phyloP scores from a whole-genome alignment of 257 asterid species.

The Ajuga chamaepitys region DNA sequence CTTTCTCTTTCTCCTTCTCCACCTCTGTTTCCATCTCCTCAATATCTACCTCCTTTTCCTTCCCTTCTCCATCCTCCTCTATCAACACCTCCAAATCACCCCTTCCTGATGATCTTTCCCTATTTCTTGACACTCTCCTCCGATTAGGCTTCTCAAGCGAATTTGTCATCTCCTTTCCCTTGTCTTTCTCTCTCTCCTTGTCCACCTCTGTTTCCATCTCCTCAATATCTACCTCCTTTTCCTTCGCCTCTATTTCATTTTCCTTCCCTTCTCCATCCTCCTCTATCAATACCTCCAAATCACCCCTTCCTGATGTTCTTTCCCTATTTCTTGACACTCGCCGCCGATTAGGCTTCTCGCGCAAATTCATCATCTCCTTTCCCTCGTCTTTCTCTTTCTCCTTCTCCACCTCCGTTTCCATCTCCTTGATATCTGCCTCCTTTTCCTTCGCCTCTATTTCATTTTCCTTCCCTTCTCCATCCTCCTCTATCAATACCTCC shows the following conservation, averaged over 20 bases:
- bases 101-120: slow-evolving; percentile 5
- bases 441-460: slow-evolving; percentile 3
- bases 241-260: background rate
- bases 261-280: slow-evolving; percentile 1
- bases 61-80: slow-evolving; percentile 6
- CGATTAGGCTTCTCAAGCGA: slow-evolving; percentile 11
- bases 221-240: slow-evolving; percentile 10
- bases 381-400: slow-evolving; percentile 9
- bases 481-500: slow-evolving; percentile 25
- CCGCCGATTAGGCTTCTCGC: slow-evolving; percentile 10
- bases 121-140: slow-evolving; percentile 19
- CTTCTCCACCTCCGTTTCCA: background rate
- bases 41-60: slow-evolving; percentile 6
- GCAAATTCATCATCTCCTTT: slow-evolving; percentile 5
- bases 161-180: slow-evolving; percentile 5
- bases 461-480: too few species aligned
- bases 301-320: slow-evolving; percentile 7
- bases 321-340: slow-evolving; percentile 19
- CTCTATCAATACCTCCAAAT: slow-evolving; percentile 19
- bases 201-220: background rate
- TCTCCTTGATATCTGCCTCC: slow-evolving; percentile 9
- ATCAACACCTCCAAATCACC: slow-evolving; percentile 20
- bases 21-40: background rate
- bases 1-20: background rate
- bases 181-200: background rate